A percentile compares a stretch with the other conserved stretches of the same genome.
Evolutionary conservation across 139 green algal genomes (phyloP).

Genomic region (Micromonas pusilla): DNA sequence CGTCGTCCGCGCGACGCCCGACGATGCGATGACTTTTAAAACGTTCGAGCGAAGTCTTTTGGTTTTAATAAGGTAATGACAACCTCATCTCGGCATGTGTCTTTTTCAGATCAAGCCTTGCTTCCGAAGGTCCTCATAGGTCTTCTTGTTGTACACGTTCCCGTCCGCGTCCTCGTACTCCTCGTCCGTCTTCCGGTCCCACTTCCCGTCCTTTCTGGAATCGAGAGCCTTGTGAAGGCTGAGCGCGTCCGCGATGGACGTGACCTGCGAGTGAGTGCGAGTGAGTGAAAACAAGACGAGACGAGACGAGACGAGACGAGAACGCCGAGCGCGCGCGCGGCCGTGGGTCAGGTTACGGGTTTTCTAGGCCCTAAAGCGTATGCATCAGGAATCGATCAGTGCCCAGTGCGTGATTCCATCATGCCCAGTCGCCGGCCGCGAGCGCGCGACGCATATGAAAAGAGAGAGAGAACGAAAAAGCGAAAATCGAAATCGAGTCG

Average conservation of each 20-base stretch:
- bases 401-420: neutral
- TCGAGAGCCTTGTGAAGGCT: slow-evolving; percentile 75
- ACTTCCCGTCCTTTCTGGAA: slow-evolving; percentile 38
- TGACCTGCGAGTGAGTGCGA: slow-evolving; percentile 92
- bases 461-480: neutral
- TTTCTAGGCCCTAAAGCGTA: neutral
- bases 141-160: slow-evolving; percentile 87
- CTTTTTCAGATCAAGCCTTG: slow-evolving; percentile 81
- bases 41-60: too few species aligned
- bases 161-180: slow-evolving; percentile 53
- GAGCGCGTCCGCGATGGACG: slow-evolving; percentile 77
- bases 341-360: neutral
- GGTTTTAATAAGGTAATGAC: too few species aligned
- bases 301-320: too few species aligned
- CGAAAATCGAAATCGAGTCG: neutral
- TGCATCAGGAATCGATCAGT: neutral
- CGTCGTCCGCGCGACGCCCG: too few species aligned
- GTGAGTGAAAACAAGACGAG: too few species aligned
- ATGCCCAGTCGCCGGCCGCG: too few species aligned
- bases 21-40: too few species aligned
- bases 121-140: slow-evolving; percentile 73
- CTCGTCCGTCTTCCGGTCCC: slow-evolving; percentile 42
- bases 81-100: too few species aligned
- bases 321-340: neutral
- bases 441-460: neutral